phyloP scores from a whole-genome alignment of 2,329 filamentous ascomycete species.

The Calcarisporium arbuscula region DNA sequence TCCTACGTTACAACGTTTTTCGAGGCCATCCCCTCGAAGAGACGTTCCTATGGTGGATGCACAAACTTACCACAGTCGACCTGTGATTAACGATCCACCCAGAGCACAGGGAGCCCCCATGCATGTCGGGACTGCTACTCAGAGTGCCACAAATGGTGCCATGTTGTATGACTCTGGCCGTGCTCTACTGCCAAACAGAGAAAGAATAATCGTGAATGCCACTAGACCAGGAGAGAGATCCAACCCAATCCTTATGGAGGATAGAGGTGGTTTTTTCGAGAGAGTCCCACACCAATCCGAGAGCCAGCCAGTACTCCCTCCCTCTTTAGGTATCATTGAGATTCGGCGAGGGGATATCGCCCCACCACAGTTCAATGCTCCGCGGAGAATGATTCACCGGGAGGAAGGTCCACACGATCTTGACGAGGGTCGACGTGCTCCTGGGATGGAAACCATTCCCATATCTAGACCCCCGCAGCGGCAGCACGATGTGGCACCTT shows the following conservation, averaged over 20 bases:
- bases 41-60: conserved; percentile 13
- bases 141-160: no score
- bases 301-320: conserved; percentile 1
- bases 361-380: no score
- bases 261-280: conserved; percentile 31
- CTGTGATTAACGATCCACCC: no score
- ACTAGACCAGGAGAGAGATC: conserved; percentile 22
- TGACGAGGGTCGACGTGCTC: conserved; percentile 12
- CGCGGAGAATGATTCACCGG: conserved; percentile 13
- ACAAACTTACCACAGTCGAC: conserved; percentile 10
- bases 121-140: no score
- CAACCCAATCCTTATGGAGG: conserved; percentile 33
- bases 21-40: conserved; percentile 15
- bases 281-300: conserved; percentile 23
- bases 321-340: neutral
- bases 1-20: conserved; percentile 14
- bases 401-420: conserved; percentile 15
- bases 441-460: conserved; percentile 15
- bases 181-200: conserved; percentile 5
- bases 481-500: no score
- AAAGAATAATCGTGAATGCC: conserved; percentile 24
- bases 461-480: conserved; percentile 9
- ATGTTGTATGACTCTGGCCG: neutral
- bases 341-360: no score
- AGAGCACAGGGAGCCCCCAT: no score